A percentile compares a stretch with the other conserved stretches of the same genome.
These are phyloP conservation scores for Pestalotiopsis sp. DNA, from an alignment of 2,329 filamentous ascomycete species.

Conservation along the genomic window DNA sequence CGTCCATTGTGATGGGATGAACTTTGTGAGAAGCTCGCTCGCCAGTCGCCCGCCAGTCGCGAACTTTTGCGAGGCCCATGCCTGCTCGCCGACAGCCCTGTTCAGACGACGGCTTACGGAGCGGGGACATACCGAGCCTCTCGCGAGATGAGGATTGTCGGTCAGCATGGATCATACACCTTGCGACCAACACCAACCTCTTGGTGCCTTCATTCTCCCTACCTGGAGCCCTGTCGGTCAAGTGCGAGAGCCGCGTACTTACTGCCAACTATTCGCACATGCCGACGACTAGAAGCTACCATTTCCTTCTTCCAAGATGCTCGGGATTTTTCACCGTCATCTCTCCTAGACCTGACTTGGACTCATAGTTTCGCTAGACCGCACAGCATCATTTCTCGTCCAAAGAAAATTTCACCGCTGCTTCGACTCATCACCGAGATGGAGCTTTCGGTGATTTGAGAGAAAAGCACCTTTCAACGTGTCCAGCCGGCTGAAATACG, in stretches of 20 bases:
- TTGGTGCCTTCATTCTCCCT: not conserved
- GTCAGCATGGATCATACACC: not conserved
- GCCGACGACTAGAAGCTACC: not conserved
- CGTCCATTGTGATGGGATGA: not conserved
- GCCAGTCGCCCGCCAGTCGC: too few relatives aligned
- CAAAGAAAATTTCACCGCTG: not conserved
- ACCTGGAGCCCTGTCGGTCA: not conserved
- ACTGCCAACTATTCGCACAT: not conserved
- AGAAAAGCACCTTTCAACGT: not conserved
- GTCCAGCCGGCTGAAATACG: not conserved
- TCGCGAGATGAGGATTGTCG: conserved; percentile 9
- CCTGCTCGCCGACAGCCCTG: not conserved
- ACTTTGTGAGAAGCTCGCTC: not conserved
- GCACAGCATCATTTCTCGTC: not conserved
- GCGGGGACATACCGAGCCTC: not conserved
- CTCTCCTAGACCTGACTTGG: not conserved
- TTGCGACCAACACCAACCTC: conserved; percentile 2
- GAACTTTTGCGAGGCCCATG: not conserved
- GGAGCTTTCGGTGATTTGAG: not conserved
- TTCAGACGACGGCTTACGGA: not conserved
- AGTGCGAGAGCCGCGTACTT: not conserved
- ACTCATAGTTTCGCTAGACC: not conserved
- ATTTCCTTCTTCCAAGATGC: not conserved
- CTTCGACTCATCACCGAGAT: not conserved
- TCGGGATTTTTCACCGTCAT: not conserved